Evolutionary conservation across 192 early-diverging fungal species (phyloP), one percentile per base, ranked within the genome.

Genomic region (Umbelopsis vinacea): DNA sequence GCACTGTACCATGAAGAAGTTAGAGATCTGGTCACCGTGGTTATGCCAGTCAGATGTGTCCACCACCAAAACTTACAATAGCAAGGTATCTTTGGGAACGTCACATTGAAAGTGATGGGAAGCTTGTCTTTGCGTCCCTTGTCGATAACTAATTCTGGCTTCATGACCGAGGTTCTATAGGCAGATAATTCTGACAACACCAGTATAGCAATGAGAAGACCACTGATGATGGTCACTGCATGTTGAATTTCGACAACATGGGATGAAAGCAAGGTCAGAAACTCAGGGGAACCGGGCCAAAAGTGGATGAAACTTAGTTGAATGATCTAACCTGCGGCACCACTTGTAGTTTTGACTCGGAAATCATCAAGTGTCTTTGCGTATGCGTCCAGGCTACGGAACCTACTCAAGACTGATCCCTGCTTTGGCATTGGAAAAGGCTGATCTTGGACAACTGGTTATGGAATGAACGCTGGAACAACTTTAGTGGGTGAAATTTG

Each of bases 361-460:
- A 98, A 97, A 83, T 99, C 95, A 69, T 99, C 97, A 22, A 97
- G 84, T 3, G 96, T 96, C 76, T 99, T 99, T 14, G 96, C 96
- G 72, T 98, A 99, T n/a, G 88, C 91, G 68, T 95, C 93, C 72
- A 93, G 86, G 68, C 80, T 84, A 70, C 85, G 88, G 67, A 92
- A 82, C 35, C 82, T 69, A 52, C 75, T 76, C 60, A 85, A 70
- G n/a, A 86, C 55, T 9, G 89, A 83, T 19, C 75, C 79, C 66
- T 74, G 53, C 74, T 81, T 84, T 43, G 81, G 76, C 85, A 86
- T 86, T 54, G 53, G 19, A 37, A 29, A 63, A 37, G 35, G 33
- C 57, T 63, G 57, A 63, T 63, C 57, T 63, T 37, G 8, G 11
- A 6, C 33, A 26, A 15, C 4, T 1, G 29, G 40, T 12, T 37